phyloP scores from a whole-genome alignment of 768 basidiomycete species.

The Lactarius indigo region DNA sequence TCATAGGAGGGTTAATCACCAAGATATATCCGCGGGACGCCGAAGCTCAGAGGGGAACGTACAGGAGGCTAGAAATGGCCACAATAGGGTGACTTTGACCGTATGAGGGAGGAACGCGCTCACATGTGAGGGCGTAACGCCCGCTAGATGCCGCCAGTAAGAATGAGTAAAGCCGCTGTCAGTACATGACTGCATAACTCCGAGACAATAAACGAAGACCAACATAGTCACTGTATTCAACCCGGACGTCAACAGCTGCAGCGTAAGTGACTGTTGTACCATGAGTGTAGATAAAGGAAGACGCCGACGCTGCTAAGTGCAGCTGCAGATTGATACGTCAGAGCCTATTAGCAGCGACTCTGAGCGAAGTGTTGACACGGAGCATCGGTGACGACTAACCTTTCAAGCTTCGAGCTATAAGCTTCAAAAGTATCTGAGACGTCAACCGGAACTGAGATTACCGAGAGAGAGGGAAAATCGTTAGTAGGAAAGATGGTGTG shows the following conservation, averaged over 20 bases:
- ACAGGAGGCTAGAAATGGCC: conserved; percentile 5
- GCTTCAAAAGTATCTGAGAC: not conserved
- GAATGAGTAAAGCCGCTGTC: not conserved
- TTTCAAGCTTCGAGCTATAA: not conserved
- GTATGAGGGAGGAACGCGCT: not conserved
- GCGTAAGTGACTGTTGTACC: not conserved
- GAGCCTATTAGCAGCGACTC: not conserved
- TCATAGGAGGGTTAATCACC: not conserved
- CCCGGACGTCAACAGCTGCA: not conserved
- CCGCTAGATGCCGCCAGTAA: conserved; percentile 2
- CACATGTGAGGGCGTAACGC: conserved; percentile 17
- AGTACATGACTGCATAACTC: not conserved
- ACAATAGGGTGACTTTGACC: not conserved
- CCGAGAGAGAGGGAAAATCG: not conserved
- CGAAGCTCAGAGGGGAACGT: not conserved
- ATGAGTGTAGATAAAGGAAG: not conserved
- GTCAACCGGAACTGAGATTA: too few relatives aligned
- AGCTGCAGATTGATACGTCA: not conserved
- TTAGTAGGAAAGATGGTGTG: not conserved
- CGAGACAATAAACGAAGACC: not conserved
- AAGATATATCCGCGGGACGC: not conserved
- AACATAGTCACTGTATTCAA: not conserved
- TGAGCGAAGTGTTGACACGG: not conserved
- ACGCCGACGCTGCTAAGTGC: not conserved
- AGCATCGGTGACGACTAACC: not conserved